Base-by-base conservation (phyloP, 202 grass and related monocot species). In the Elaeis oleifera region DNA sequence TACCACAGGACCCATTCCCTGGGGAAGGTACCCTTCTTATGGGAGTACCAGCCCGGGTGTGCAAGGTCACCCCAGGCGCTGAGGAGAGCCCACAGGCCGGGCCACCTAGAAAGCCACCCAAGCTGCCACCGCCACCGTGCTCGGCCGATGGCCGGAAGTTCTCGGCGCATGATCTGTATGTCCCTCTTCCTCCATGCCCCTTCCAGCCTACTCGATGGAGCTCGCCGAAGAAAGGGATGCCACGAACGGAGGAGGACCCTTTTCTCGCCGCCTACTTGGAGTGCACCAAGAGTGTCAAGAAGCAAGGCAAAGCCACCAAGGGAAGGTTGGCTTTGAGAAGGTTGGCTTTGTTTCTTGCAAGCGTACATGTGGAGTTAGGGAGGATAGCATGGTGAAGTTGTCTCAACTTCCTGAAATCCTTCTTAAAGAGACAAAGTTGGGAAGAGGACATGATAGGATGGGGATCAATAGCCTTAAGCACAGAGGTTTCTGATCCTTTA, bases 41-140 rank as follows among this genome's bases (percentile, higher is more conserved):
- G 80, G 80, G 80, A 82, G 73, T 69, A 82, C 18, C 61, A 77
- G 59, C 73, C 80, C 2, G 80, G 80, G 58, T 75, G 0, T 54
- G 58, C 67, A 70, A 70, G 22, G 54, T 70, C 31, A 9, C 51
- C 55, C 25, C 31, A 8, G 15, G 16, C 31, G 39, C 22, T 15
- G 56, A 18, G 18, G 21, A 7, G 52, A 67, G 8, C 19, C 15
- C 36, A 21, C 5, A 8, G 20, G 15, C 16, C 49, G 26, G 7
- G 23, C 25, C 5, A 2, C 5, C 22, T 0, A 3, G 18, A 31
- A 23, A 81, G 32, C 26, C 50, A 20, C 23, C 49, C 50, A 53
- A 68, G 59, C 63, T 63, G n/a, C 74, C 63, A 3, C 73, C 63
- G 49, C 61, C 63, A 4, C 68, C 80, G 17, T 56, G 26, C 25